Evolutionary conservation across 495 filamentous ascomycete genomes (phyloP).

Genomic region (Podospora appendiculata): DNA sequence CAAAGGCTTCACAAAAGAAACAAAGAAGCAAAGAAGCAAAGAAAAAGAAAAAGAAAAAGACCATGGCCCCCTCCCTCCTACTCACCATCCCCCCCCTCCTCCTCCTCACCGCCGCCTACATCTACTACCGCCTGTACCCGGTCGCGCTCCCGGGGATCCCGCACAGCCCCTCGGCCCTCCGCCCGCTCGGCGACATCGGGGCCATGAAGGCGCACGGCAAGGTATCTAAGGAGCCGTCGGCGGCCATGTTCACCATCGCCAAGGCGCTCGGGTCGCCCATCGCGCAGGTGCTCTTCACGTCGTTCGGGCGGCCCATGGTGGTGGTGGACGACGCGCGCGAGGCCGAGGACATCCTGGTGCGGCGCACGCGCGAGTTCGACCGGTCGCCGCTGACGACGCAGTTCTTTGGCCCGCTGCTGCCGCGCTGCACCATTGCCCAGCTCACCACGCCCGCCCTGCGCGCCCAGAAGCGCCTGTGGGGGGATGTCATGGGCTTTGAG

Average conservation of each 20-base stretch:
- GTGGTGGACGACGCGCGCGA: constrained; percentile 21
- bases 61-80: background rate
- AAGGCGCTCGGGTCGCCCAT: constrained; percentile 15
- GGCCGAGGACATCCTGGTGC: constrained; percentile 18
- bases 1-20: background rate
- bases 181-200: constrained; percentile 23
- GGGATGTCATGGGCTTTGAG: constrained; percentile 22
- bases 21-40: background rate
- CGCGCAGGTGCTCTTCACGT: constrained; percentile 18
- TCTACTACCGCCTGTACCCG: background rate
- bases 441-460: constrained; percentile 16
- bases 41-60: background rate
- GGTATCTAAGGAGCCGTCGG: constrained; percentile 4
- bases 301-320: constrained; percentile 10
- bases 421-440: constrained; percentile 16
- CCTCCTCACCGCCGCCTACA: background rate
- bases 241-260: constrained; percentile 3
- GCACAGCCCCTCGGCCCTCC: constrained; percentile 17
- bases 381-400: constrained; percentile 8
- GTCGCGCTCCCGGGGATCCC: constrained; percentile 27
- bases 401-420: constrained; percentile 15
- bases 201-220: constrained; percentile 7
- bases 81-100: background rate
- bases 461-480: constrained; percentile 21
- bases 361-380: constrained; percentile 25